Percentiles rank a stretch among this genome's conserved stretches.
Conservation (phyloP, 1,284 basidiomycete genomes). For the Cryptococcus sp. region DNA sequence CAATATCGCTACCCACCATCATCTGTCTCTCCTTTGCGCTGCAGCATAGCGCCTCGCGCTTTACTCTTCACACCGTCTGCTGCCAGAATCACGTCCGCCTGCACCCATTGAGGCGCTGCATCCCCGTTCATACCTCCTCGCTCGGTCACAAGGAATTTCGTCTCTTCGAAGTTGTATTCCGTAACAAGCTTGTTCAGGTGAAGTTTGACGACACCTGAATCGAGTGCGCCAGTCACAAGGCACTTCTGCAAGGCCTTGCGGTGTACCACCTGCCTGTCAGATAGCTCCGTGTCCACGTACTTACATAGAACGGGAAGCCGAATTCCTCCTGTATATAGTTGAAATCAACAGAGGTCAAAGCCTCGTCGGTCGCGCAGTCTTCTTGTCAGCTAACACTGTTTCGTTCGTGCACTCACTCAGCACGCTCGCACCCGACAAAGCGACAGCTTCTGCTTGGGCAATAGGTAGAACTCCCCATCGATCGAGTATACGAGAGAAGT, state of each 20-base stretch:
- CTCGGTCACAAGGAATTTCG: conserved; percentile 29
- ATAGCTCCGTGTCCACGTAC: not conserved
- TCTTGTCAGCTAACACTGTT: not conserved
- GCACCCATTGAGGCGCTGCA: conserved; percentile 34
- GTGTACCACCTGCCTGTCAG: conserved; percentile 36
- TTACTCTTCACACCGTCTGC: conserved; percentile 50
- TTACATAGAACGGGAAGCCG: conserved; percentile 39
- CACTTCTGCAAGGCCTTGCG: conserved; percentile 48
- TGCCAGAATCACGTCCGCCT: conserved; percentile 48
- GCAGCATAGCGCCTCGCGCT: conserved; percentile 42
- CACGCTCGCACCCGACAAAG: conserved; percentile 37
- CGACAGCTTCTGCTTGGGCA: conserved; percentile 34
- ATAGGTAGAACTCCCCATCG: conserved; percentile 36
- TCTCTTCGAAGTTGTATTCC: conserved; percentile 44
- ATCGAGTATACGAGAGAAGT: conserved; percentile 37
- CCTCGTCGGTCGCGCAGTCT: conserved; percentile 42
- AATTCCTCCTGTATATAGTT: conserved; percentile 40
- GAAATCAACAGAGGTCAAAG: conserved; percentile 39
- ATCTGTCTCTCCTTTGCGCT: conserved; percentile 42
- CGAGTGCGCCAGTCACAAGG: conserved; percentile 33
- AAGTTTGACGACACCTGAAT: conserved; percentile 37
- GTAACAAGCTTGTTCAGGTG: conserved; percentile 38
- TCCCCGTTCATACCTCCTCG: conserved; percentile 9
- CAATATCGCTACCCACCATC: conserved; percentile 21
- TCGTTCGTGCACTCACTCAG: conserved; percentile 26